A percentile compares a stretch with the other conserved stretches of the same genome.
Evolutionary conservation across 1,284 basidiomycete species (phyloP).

Genomic region (Malassezia pachydermatis): DNA sequence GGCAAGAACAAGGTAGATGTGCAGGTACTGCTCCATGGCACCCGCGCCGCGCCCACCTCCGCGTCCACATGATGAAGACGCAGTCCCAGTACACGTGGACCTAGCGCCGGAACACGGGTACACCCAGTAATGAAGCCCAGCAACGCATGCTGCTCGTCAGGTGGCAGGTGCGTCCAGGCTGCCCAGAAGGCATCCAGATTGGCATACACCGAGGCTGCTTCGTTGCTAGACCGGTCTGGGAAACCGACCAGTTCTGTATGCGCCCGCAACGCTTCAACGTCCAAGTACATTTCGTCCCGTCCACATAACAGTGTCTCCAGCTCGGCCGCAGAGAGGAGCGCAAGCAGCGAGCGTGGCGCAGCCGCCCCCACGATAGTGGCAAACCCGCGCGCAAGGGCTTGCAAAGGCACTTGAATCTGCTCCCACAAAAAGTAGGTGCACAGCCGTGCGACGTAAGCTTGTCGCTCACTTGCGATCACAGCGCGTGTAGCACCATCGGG

Average conservation of each 20-base stretch:
- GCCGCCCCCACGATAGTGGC: conserved; percentile 17
- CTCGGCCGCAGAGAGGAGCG: conserved; percentile 7
- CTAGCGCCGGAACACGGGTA: conserved; percentile 24
- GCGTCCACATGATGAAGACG: conserved; percentile 25
- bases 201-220: not conserved
- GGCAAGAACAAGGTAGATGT: conserved; percentile 33
- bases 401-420: conserved; percentile 9
- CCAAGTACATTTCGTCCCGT: conserved; percentile 18
- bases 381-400: conserved; percentile 14
- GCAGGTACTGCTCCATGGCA: conserved; percentile 36
- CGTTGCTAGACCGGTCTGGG: conserved; percentile 4
- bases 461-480: conserved; percentile 2
- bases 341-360: conserved; percentile 14
- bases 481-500: not conserved
- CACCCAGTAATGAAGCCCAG: conserved; percentile 37
- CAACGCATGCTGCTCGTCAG: conserved; percentile 22
- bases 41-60: conserved; percentile 9
- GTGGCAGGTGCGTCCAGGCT: conserved; percentile 17
- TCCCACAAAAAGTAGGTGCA: conserved; percentile 1
- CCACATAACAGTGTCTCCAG: conserved; percentile 10
- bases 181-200: conserved; percentile 23
- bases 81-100: conserved; percentile 23
- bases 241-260: conserved; percentile 19
- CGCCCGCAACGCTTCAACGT: conserved; percentile 19
- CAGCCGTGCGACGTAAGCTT: conserved; percentile 12